A percentile compares a stretch with the other conserved stretches of the same genome.
Conservation (phyloP, 2,329 filamentous ascomycete species). For the Monilinia polystroma region DNA sequence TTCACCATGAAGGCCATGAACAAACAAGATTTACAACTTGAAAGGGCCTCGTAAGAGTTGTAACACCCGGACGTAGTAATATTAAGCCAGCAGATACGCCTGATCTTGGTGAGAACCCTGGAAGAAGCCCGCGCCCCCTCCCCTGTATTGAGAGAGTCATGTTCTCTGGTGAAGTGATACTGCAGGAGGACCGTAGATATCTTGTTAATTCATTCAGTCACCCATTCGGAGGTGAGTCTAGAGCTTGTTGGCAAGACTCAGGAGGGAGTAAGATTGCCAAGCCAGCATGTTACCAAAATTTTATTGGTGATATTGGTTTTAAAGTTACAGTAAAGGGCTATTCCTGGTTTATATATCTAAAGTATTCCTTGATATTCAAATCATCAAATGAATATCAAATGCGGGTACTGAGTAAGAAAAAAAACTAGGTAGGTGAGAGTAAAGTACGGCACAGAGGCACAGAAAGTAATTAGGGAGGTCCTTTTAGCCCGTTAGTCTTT, state of each 20-base stretch:
- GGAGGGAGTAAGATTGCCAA: slow-evolving; percentile 2
- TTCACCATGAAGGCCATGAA: slow-evolving; percentile 1
- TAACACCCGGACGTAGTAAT: too few species aligned
- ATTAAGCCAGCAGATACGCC: not conserved
- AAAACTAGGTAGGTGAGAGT: not conserved
- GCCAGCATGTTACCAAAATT: not conserved
- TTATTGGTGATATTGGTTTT: not conserved
- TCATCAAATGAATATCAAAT: not conserved
- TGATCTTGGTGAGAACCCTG: not conserved
- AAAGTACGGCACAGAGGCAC: too few species aligned
- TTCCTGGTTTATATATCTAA: not conserved
- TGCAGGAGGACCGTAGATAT: too few species aligned
- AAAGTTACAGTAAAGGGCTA: not conserved
- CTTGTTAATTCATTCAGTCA: not conserved
- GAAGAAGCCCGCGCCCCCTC: too few species aligned
- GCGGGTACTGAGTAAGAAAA: not conserved
- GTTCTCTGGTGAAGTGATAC: too few species aligned
- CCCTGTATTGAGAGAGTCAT: not conserved
- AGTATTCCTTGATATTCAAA: not conserved
- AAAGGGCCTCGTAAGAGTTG: not conserved
- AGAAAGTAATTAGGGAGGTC: too few species aligned
- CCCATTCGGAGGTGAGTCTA: not conserved
- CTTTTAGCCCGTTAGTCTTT: too few species aligned
- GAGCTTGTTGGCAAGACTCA: not conserved
- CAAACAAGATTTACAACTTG: not conserved